Evolutionary conservation across 257 asterid genomes (phyloP).

Genomic region (Nicotiana knightiana): DNA sequence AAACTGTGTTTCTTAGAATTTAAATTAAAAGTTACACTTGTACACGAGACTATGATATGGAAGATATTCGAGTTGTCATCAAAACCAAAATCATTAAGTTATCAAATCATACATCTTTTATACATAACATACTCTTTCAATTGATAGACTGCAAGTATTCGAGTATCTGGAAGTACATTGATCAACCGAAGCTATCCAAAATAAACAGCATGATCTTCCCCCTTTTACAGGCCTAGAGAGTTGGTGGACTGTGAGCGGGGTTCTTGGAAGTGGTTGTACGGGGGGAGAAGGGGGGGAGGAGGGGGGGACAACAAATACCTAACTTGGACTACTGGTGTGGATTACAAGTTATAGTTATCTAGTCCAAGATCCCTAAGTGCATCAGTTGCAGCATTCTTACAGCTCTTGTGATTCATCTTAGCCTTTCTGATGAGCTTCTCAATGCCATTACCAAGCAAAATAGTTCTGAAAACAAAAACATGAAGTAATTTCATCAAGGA

Average conservation of each 20-base stretch:
- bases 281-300: too few species aligned
- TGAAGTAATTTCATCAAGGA: background rate
- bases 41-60: background rate
- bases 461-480: conserved; percentile 37
- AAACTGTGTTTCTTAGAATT: background rate
- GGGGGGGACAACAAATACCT: background rate
- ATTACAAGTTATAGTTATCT: conserved; percentile 61
- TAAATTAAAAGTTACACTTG: background rate
- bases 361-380: conserved; percentile 81
- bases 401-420: conserved; percentile 59
- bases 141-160: background rate
- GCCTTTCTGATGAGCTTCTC: conserved; percentile 71
- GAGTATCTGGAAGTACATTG: background rate
- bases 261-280: background rate
- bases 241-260: background rate
- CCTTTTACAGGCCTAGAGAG: background rate
- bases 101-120: background rate
- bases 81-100: background rate
- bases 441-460: conserved; percentile 62
- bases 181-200: background rate
- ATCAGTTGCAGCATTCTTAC: conserved; percentile 87
- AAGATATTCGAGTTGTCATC: background rate
- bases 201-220: background rate
- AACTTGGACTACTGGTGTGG: background rate
- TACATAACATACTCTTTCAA: background rate